Evolutionary conservation across 352 stramenopile genomes (phyloP), one percentile per base, ranked within the genome.

Genomic region (Phytopythium chamaehyphon): DNA sequence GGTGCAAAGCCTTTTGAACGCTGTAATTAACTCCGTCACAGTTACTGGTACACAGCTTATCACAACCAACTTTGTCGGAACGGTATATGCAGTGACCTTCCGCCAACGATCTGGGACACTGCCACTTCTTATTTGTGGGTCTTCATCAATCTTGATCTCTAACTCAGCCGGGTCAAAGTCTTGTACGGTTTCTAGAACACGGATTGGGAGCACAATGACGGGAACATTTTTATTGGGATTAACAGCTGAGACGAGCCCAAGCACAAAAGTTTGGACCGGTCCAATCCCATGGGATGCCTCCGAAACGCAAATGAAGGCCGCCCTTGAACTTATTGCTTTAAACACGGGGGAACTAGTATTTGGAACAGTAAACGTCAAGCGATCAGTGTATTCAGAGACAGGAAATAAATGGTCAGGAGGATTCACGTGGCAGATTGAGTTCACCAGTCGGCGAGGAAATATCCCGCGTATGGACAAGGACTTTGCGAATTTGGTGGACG

Each of bases 341-440:
- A 56, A 71, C 40, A 62, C 35, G 19, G 49, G 31, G 0, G 82
- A 96, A 36, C 69, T 66, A 33, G 83, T 94, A 3, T 98, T 96
- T 65, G 92, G 94, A 0, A 75, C 69, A 2, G 84, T 98, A 3
- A 63, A 42, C 10, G 88, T 98, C 12, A 75, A 73, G 21, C 74
- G 94, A 8, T 65, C 62, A 1, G 76, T 91, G n/a, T 98, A 86
- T 60, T 74, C 85, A 37, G 73, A 88, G 6, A 80, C 86, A 12
- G 76, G 64, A 2, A 76, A 78, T 49, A 88, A 96, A 40, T 98
- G 93, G 93, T 97, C 86, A 6, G 95, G 95, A 15, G 89, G 90
- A 2, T 98, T 97, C 55, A 86, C 83, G 21, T 98, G 94, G 94
- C 82, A 86, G 22, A 90, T 98, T 52, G 96, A 92, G 19, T 98